phyloP scores from a whole-genome alignment of 306 rosid species.

The Ormosia semicastrata region DNA sequence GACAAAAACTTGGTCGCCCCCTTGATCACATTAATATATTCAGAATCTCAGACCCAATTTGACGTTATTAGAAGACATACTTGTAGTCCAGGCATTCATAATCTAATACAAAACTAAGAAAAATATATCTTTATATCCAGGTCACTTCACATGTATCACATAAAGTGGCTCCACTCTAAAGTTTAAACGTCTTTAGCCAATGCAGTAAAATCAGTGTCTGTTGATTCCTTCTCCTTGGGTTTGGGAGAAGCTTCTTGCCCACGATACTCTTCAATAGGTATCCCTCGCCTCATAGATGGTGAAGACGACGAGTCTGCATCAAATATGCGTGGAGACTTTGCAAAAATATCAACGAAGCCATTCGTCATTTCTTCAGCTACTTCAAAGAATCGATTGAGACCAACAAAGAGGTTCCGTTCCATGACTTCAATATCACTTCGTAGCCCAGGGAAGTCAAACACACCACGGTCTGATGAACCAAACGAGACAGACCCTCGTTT shows the following conservation, averaged over 20 bases:
- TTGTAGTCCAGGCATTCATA: not conserved
- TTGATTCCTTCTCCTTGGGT: slow-evolving; percentile 33
- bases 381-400: slow-evolving; percentile 59
- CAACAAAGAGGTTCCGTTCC: slow-evolving; percentile 52
- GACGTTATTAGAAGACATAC: not conserved
- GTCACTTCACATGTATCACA: not conserved
- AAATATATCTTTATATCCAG: not conserved
- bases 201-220: slow-evolving; percentile 49
- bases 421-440: slow-evolving; percentile 63
- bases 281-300: slow-evolving; percentile 45
- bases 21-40: not conserved
- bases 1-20: not conserved
- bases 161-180: not conserved
- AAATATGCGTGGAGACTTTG: slow-evolving; percentile 38
- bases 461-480: slow-evolving; percentile 45
- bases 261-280: slow-evolving; percentile 52
- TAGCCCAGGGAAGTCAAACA: slow-evolving; percentile 73
- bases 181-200: slow-evolving; percentile 71
- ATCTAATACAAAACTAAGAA: not conserved
- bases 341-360: slow-evolving; percentile 50
- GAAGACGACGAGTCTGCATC: slow-evolving; percentile 53
- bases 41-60: not conserved
- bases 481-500: slow-evolving; percentile 55
- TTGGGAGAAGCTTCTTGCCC: slow-evolving; percentile 39
- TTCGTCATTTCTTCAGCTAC: slow-evolving; percentile 76